phyloP scores from a whole-genome alignment of 805 yeast genomes.

The Kuraishia molischiana region DNA sequence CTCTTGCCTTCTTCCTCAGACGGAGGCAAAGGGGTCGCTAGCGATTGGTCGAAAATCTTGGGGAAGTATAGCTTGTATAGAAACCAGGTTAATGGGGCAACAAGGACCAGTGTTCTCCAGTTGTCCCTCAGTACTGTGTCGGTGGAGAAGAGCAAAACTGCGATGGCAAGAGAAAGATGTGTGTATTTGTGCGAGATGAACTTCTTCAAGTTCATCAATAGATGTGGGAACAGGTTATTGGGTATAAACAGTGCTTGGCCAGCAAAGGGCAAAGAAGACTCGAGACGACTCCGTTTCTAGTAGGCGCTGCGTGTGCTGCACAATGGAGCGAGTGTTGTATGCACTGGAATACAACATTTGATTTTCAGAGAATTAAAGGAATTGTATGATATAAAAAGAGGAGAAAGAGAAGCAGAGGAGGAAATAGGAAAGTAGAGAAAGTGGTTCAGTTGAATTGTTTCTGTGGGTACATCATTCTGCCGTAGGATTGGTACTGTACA shows the following conservation, averaged over 20 bases:
- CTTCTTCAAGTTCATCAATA: neutral
- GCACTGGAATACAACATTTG: too few relatives aligned
- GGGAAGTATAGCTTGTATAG: neutral
- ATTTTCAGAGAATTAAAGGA: too few relatives aligned
- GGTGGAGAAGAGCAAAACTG: neutral
- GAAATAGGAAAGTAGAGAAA: too few relatives aligned
- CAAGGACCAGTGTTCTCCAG: neutral
- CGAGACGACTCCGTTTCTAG: too few relatives aligned
- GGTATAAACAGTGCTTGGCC: too few relatives aligned
- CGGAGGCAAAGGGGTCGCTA: neutral
- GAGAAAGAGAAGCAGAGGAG: too few relatives aligned
- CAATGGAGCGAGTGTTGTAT: too few relatives aligned
- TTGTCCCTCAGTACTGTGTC: neutral
- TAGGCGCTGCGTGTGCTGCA: too few relatives aligned
- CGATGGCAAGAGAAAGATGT: neutral
- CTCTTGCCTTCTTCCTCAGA: neutral
- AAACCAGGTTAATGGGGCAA: neutral
- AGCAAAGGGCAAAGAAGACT: too few relatives aligned
- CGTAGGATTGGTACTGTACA: constrained; percentile 16
- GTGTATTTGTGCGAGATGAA: neutral
- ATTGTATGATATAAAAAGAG: too few relatives aligned
- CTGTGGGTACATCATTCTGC: constrained; percentile 6
- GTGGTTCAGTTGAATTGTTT: constrained; percentile 4
- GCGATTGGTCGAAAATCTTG: neutral
- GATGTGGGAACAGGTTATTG: neutral